phyloP scores from a whole-genome alignment of 2,329 filamentous ascomycete species.

The Aspergillus ibericus region DNA sequence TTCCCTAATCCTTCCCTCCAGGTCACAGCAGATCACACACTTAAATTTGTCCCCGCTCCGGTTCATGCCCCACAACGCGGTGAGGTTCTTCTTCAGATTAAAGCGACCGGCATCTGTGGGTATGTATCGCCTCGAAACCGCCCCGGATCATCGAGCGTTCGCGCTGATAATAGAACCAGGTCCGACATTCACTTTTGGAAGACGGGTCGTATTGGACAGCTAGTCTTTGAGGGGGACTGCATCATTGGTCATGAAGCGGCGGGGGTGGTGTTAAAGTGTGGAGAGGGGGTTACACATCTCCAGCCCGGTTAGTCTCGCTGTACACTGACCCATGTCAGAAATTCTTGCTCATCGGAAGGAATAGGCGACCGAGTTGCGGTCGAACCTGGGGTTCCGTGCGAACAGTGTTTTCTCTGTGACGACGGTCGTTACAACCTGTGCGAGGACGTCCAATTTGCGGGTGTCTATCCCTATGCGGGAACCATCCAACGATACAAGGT shows the following conservation, averaged over 20 bases:
- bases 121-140: constrained; percentile 26
- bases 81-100: constrained; percentile 62
- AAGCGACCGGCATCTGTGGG: constrained; percentile 65
- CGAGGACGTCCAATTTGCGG: constrained; percentile 61
- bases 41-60: constrained; percentile 59
- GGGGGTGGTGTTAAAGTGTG: constrained; percentile 59
- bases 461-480: constrained; percentile 62
- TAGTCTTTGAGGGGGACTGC: constrained; percentile 63
- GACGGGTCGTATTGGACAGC: constrained; percentile 61
- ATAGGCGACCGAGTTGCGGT: constrained; percentile 64
- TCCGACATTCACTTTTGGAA: constrained; percentile 72
- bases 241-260: constrained; percentile 67
- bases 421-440: constrained; percentile 66
- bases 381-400: constrained; percentile 66
- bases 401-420: constrained; percentile 58
- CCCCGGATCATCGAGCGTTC: too few species aligned
- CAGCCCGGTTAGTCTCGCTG: constrained; percentile 43
- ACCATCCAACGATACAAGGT: constrained; percentile 63
- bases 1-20: constrained; percentile 57
- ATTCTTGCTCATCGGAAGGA: background rate
- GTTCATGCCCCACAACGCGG: constrained; percentile 55
- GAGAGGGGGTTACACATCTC: constrained; percentile 55
- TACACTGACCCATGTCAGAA: background rate
- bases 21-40: constrained; percentile 60
- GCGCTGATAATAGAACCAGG: constrained; percentile 31